Evolutionary conservation across 257 asterid genomes (phyloP).

Genomic region (Handroanthus guayacan): DNA sequence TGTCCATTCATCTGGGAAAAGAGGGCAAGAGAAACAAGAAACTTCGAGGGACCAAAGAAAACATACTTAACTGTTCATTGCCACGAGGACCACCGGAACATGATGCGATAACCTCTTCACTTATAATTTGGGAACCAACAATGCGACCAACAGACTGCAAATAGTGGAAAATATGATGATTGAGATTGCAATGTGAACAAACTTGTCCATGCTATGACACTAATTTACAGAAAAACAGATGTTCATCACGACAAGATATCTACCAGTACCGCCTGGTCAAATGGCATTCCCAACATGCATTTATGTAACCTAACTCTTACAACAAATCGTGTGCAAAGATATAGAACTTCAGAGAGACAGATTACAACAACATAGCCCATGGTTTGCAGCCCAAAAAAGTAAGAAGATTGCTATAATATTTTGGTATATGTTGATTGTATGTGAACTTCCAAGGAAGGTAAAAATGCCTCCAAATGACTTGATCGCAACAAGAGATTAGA

Average conservation of each 20-base stretch:
- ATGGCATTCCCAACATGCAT: not conserved
- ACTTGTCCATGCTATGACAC: conserved; percentile 1
- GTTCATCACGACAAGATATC: not conserved
- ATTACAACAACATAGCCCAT: not conserved
- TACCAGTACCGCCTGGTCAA: not conserved
- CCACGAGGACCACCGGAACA: conserved; percentile 92
- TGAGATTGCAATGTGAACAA: conserved; percentile 28
- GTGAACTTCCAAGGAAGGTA: not conserved
- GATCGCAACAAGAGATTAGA: not conserved
- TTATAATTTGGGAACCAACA: conserved; percentile 66
- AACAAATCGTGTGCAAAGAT: not conserved
- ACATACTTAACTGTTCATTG: conserved; percentile 76
- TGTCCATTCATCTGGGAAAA: conserved; percentile 14
- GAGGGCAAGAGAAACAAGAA: conserved; percentile 11
- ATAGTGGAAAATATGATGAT: conserved; percentile 28
- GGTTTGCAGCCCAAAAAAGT: not conserved
- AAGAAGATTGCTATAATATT: not conserved
- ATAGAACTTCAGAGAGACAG: not conserved
- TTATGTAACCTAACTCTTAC: conserved; percentile 6
- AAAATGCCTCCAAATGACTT: conserved; percentile 5
- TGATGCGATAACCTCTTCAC: conserved; percentile 77
- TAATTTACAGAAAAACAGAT: not conserved
- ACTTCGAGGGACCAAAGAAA: conserved; percentile 14
- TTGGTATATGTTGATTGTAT: not conserved
- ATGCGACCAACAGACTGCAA: conserved; percentile 72